Conservation (phyloP, 2,329 filamentous ascomycete genomes). For the Escovopsis sp. region DNA sequence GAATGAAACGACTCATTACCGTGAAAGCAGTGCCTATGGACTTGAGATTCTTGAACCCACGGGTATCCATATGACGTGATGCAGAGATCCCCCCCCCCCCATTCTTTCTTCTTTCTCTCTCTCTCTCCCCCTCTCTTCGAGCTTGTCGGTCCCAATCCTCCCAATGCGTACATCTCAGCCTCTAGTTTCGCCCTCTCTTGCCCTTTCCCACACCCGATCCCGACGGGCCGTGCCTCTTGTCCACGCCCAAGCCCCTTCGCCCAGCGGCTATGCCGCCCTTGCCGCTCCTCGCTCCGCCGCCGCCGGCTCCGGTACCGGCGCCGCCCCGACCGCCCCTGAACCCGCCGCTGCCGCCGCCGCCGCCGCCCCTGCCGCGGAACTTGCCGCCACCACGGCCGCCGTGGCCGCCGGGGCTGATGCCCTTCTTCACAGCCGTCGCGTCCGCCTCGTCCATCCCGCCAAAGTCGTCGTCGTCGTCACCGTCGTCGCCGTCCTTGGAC, state of each 20-base stretch:
- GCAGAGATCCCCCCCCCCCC: background rate
- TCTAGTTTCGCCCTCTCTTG: constrained; percentile 16
- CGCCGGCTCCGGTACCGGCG: constrained; percentile 20
- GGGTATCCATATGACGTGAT: constrained; percentile 3
- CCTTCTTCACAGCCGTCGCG: constrained; percentile 36
- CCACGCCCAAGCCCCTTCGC: constrained; percentile 34
- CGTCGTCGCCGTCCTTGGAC: constrained; percentile 31
- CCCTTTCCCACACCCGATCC: constrained; percentile 27
- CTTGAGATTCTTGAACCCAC: constrained; percentile 1
- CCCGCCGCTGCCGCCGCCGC: constrained; percentile 18
- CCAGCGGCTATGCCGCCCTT: constrained; percentile 32
- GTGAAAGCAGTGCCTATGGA: background rate
- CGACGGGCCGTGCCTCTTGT: constrained; percentile 30
- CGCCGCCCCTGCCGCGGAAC: constrained; percentile 25
- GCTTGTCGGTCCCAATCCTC: background rate
- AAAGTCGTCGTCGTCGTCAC: constrained; percentile 36
- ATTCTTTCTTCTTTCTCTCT: background rate
- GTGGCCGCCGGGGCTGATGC: constrained; percentile 24
- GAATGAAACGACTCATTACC: background rate
- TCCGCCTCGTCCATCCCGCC: constrained; percentile 40
- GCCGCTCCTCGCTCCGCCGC: constrained; percentile 24
- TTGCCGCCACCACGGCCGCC: constrained; percentile 17
- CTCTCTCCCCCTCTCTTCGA: background rate
- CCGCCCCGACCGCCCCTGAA: constrained; percentile 27
- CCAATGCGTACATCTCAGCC: background rate